Evolutionary conservation across 768 basidiomycete genomes (phyloP).

Genomic region (Rhodocollybia butyracea): DNA sequence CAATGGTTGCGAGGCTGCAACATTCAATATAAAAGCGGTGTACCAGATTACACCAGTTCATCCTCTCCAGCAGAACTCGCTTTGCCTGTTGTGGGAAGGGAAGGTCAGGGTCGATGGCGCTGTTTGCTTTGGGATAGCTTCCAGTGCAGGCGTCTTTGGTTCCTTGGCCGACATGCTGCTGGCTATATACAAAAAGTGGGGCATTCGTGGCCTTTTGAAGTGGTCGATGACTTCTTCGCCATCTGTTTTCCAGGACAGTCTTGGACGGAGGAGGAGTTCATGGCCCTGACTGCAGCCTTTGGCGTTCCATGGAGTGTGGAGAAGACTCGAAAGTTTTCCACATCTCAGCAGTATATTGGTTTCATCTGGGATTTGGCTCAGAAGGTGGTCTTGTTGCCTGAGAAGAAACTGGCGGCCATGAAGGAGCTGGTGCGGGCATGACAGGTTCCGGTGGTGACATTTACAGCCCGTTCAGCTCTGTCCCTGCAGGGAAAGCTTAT

Average conservation of each 20-base stretch:
- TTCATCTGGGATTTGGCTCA: conserved; percentile 31
- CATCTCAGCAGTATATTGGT: conserved; percentile 25
- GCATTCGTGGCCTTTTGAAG: conserved; percentile 19
- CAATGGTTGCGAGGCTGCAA: conserved; percentile 28
- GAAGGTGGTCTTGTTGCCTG: conserved; percentile 19
- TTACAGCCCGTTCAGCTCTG: conserved; percentile 17
- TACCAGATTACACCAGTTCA: conserved; percentile 32
- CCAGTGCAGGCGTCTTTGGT: conserved; percentile 33
- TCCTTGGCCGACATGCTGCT: conserved; percentile 30
- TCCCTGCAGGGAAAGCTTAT: conserved; percentile 29
- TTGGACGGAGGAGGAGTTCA: conserved; percentile 24
- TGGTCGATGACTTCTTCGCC: conserved; percentile 29
- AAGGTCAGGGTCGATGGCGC: conserved; percentile 30
- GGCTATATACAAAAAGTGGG: background rate
- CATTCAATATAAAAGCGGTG: conserved; percentile 37
- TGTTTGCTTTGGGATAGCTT: conserved; percentile 28
- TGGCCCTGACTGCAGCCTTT: no score
- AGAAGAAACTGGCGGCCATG: conserved; percentile 19
- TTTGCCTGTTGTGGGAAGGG: conserved; percentile 29
- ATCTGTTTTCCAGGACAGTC: conserved; percentile 13
- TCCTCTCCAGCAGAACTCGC: conserved; percentile 28
- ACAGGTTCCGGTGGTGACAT: background rate
- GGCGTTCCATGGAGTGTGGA: conserved; percentile 30
- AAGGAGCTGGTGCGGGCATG: conserved; percentile 11
- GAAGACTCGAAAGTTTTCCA: conserved; percentile 22